Base-by-base conservation (phyloP, 345 rosid genomes). In the Cardiospermum halicacabum region DNA sequence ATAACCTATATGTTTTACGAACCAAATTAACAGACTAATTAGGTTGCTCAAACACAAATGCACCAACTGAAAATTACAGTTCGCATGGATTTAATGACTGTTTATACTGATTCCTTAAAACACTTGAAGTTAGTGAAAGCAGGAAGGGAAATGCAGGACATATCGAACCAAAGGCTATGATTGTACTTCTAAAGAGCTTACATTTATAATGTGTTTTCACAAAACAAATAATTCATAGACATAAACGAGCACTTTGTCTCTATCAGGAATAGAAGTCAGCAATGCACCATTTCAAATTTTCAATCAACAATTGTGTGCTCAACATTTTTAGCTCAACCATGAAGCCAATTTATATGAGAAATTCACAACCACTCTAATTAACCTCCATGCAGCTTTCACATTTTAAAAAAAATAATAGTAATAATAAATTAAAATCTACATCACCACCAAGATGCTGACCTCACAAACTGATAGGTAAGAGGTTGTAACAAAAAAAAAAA, bases 401-500 rank as follows among this genome's bases (percentile, higher is more conserved):
- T 19, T 15, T 36, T 22, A 39, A 11, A 37, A 53, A 64, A 18
- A n/a, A n/a, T n/a, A n/a, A n/a, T n/a, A n/a, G n/a, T n/a, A n/a
- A n/a, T n/a, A n/a, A n/a, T n/a, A n/a, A n/a, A n/a, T n/a, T n/a
- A n/a, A n/a, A 26, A 50, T 34, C 13, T n/a, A 24, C 11, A 51
- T 39, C 58, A 67, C 32, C 3, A 3, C 50, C 65, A 37, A 50
- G 12, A 50, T 60, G 60, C 27, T 18, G 24, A 58, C 55, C 34
- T 27, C 25, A 50, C 12, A 22, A 24, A 11, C n/a, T 47, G 19
- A 11, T 27, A 63, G 16, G 7, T 22, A 45, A 25, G 26, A 60
- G 12, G 2, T 22, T 56, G 53, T 40, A 56, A 39, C 51, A 66
- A 24, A 55, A 61, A n/a, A n/a, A n/a, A n/a, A n/a, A n/a, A n/a